Percentiles rank a stretch among this genome's conserved stretches.
Evolutionary conservation across 2,329 filamentous ascomycete species (phyloP).

Genomic region (Piedraia hortae): DNA sequence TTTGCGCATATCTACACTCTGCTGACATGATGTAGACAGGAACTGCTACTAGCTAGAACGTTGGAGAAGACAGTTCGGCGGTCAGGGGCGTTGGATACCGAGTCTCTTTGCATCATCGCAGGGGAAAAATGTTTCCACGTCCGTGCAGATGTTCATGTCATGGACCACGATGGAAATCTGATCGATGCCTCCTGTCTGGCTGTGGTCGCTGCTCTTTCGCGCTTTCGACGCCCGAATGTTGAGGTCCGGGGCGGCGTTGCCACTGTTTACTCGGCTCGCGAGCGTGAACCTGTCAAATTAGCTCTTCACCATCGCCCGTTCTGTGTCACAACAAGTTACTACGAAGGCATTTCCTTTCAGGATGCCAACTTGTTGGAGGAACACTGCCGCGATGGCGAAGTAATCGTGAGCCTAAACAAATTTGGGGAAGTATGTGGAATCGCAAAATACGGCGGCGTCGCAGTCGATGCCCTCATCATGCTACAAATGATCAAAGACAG

Average conservation of each 20-base stretch:
- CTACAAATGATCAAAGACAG: constrained; percentile 52
- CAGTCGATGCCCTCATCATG: constrained; percentile 53
- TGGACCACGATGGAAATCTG: constrained; percentile 74
- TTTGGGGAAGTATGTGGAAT: constrained; percentile 80
- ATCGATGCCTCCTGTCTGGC: constrained; percentile 68
- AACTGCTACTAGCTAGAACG: constrained; percentile 61
- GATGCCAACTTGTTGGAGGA: constrained; percentile 52
- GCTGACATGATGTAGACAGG: too few relatives aligned
- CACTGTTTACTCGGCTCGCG: constrained; percentile 56
- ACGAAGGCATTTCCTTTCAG: constrained; percentile 37
- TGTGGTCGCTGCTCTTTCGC: constrained; percentile 62
- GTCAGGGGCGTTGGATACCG: constrained; percentile 76
- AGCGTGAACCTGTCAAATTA: constrained; percentile 71
- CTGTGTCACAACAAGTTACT: constrained; percentile 74
- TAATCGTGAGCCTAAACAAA: constrained; percentile 64
- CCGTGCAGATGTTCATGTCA: constrained; percentile 70
- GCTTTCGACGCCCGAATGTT: constrained; percentile 77
- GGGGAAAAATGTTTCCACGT: constrained; percentile 79
- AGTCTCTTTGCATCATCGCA: constrained; percentile 80
- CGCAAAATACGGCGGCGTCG: constrained; percentile 62
- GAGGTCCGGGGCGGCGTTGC: constrained; percentile 61
- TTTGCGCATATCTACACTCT: too few relatives aligned
- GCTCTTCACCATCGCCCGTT: constrained; percentile 81
- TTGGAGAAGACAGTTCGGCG: constrained; percentile 86
- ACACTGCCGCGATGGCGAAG: constrained; percentile 42